A percentile compares a stretch with the other conserved stretches of the same genome.
phyloP scores from a whole-genome alignment of 2,329 filamentous ascomycete genomes.

The Penicillium sp. region DNA sequence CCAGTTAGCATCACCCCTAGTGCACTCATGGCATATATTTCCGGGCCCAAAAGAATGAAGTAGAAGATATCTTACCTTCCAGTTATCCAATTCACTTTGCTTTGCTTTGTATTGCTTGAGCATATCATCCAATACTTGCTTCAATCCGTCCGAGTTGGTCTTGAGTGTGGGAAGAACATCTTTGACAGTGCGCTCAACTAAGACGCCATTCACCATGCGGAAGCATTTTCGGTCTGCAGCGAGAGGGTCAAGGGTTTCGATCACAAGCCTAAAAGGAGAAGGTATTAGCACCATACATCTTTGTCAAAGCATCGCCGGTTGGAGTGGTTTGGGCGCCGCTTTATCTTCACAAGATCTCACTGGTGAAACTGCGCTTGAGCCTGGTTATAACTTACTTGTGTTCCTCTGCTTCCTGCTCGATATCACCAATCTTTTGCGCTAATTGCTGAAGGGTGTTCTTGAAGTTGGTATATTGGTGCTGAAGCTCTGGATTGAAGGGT shows the following conservation, averaged over 20 bases:
- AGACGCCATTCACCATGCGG: slow-evolving; percentile 95
- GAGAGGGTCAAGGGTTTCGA: slow-evolving; percentile 85
- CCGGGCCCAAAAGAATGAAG: not conserved
- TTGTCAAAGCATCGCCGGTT: not conserved
- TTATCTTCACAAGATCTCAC: not conserved
- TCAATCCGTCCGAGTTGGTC: slow-evolving; percentile 91
- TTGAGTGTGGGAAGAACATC: slow-evolving; percentile 88
- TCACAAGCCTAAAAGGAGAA: slow-evolving; percentile 67
- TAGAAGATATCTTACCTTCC: slow-evolving; percentile 72
- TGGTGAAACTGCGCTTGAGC: not conserved
- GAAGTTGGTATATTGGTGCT: slow-evolving; percentile 54
- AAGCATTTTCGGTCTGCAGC: slow-evolving; percentile 90
- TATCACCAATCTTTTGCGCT: slow-evolving; percentile 93
- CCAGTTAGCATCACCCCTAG: slow-evolving; percentile 1
- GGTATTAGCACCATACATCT: slow-evolving; percentile 18
- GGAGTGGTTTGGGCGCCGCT: not conserved
- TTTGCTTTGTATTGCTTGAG: slow-evolving; percentile 95
- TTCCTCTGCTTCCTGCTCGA: slow-evolving; percentile 95
- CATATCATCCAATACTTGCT: slow-evolving; percentile 89
- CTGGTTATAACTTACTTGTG: slow-evolving; percentile 71
- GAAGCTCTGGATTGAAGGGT: slow-evolving; percentile 42
- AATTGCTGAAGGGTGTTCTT: slow-evolving; percentile 81
- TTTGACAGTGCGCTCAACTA: slow-evolving; percentile 89
- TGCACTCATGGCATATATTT: not conserved
- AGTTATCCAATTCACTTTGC: slow-evolving; percentile 93